Conservation (phyloP, 371 early-diverging fungal genomes). For the Lichtheimia ramosa region DNA sequence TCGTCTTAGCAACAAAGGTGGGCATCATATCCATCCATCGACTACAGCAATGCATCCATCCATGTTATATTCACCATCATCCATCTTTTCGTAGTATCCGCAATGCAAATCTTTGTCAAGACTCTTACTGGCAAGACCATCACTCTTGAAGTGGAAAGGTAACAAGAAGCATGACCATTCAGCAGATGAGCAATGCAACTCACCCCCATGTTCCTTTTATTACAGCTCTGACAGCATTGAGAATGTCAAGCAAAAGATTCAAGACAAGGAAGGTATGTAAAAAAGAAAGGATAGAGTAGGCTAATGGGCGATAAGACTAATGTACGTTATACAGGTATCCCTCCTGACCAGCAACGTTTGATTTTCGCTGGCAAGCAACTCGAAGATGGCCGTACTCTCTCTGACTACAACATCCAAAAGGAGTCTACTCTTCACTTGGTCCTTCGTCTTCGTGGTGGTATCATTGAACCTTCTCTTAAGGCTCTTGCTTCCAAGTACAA, state of each 20-base stretch:
- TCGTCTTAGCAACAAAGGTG: conserved; percentile 9
- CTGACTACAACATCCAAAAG: conserved; percentile 92
- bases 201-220: conserved; percentile 61
- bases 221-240: conserved; percentile 57
- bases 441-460: conserved; percentile 96
- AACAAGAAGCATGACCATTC: conserved; percentile 37
- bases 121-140: conserved; percentile 91
- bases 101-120: conserved; percentile 86
- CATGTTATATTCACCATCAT: conserved; percentile 11
- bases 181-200: conserved; percentile 37
- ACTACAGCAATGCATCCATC: conserved; percentile 16
- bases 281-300: too few species aligned
- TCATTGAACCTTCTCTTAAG: conserved; percentile 97
- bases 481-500: conserved; percentile 98
- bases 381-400: conserved; percentile 94
- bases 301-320: neutral
- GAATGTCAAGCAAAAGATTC: conserved; percentile 94
- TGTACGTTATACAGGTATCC: conserved; percentile 69
- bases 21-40: conserved; percentile 8
- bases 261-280: conserved; percentile 95
- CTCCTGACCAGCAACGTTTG: conserved; percentile 99
- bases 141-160: conserved; percentile 92
- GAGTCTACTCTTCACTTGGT: conserved; percentile 99
- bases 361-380: conserved; percentile 99
- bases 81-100: neutral